Conservation (phyloP, 257 asterid genomes). For the Mitragyna speciosa region DNA sequence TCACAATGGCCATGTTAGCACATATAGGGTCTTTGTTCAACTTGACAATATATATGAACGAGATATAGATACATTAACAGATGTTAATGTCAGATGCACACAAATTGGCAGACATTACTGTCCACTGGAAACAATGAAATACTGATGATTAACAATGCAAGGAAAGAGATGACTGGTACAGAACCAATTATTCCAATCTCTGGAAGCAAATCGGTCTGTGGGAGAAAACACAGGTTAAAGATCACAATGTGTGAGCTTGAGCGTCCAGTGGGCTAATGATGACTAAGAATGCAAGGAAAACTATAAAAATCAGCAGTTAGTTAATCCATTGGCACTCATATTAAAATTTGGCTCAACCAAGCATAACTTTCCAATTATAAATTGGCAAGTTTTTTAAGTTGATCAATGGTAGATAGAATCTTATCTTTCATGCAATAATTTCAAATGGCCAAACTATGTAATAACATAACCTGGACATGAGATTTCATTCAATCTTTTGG, state of each 20-base stretch:
- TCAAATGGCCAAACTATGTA: constrained; percentile 10
- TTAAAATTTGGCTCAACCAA: neutral
- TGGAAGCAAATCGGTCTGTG: neutral
- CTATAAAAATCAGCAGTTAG: neutral
- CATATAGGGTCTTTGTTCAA: neutral
- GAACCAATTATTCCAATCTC: neutral
- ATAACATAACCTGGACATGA: constrained; percentile 76
- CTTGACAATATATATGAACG: neutral
- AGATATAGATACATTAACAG: too few species aligned
- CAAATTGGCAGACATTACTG: neutral
- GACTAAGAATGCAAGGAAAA: neutral
- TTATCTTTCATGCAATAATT: neutral
- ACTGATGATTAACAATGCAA: too few species aligned
- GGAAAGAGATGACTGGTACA: neutral
- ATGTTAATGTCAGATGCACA: too few species aligned
- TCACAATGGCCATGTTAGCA: constrained; percentile 19
- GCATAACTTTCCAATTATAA: neutral
- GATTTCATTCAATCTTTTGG: constrained; percentile 60
- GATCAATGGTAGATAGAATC: too few species aligned
- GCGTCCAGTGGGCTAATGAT: neutral
- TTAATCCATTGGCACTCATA: neutral
- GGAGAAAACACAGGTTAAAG: neutral
- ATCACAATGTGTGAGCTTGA: neutral
- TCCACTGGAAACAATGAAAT: too few species aligned
- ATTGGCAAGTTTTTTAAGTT: neutral